phyloP scores from a whole-genome alignment of 75 land plant species.

The Larix kaempferi region DNA sequence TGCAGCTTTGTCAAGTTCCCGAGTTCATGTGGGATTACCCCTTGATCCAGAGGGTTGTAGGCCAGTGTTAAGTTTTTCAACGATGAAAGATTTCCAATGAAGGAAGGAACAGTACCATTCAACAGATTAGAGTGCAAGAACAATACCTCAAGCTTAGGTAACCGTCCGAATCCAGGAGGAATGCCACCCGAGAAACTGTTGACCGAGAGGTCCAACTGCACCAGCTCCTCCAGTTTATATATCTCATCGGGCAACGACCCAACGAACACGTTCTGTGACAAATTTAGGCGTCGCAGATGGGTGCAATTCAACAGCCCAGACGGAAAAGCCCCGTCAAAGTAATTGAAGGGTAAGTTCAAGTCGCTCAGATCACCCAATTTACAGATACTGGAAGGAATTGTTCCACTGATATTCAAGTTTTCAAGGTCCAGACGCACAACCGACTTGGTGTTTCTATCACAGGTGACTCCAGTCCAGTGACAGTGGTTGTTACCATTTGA shows the following conservation, averaged over 20 bases:
- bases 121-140: slow-evolving; percentile 39
- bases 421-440: neutral
- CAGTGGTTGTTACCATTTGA: slow-evolving; percentile 15
- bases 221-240: slow-evolving; percentile 20
- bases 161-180: slow-evolving; percentile 23
- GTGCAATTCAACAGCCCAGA: slow-evolving; percentile 24
- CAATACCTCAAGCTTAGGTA: slow-evolving; percentile 36
- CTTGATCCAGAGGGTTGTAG: slow-evolving; percentile 33
- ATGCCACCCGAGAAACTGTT: slow-evolving; percentile 57
- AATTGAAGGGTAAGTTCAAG: neutral
- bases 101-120: slow-evolving; percentile 53
- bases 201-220: slow-evolving; percentile 30
- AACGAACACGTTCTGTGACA: slow-evolving; percentile 39
- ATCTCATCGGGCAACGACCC: slow-evolving; percentile 42
- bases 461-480: slow-evolving; percentile 37
- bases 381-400: neutral
- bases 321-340: neutral
- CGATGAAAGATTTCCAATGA: slow-evolving; percentile 39
- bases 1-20: slow-evolving; percentile 40
- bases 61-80: slow-evolving; percentile 35
- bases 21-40: slow-evolving; percentile 40
- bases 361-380: neutral
- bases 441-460: neutral
- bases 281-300: slow-evolving; percentile 33
- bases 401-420: neutral